Base-by-base conservation (phyloP, 768 basidiomycete genomes). In the Daedaleopsis sinensis region DNA sequence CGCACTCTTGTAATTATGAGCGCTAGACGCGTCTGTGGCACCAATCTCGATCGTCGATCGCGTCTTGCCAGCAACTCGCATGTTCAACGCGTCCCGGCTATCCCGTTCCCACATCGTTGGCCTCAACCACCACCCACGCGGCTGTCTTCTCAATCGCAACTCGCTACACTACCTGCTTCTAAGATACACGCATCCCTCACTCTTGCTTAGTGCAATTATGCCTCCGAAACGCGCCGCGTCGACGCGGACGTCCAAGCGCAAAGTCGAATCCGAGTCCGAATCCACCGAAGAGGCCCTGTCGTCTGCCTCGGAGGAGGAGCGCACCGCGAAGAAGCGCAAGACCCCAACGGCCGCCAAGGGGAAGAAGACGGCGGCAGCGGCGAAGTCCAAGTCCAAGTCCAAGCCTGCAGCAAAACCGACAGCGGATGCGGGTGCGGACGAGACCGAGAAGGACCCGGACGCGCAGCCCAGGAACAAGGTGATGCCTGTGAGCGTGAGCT, bases 381-480 rank as follows among this genome's bases (percentile, higher is more conserved):
- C 27, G 4, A 32, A 32, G 27, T 32, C 27, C 27, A 55, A 32
- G 27, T 32, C 27, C 27, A 32, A 32, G 27, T 32, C 27, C 27
- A 49, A 19, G 55, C 47, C 7, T 18, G 38, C 12, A 27, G 21
- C 24, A 27, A 38, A 48, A 21, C 46, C 46, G 7, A 48, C n/a
- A 21, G 46, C 46, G 46, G 23, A 48, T 10, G 46, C 18, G 18
- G 46, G 18, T 16, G 53, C n/a, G 11, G 61, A 27, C 36, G 27
- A 32, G 19, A 47, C 27, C 49, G 48, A 44, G n/a, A 43, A 9
- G 19, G 19, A 35, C 46, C 56, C 35, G 23, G 24, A 39, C 35
- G 62, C 75, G 0, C 89, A 91, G 67, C 89, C 89, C 38, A 91
- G 83, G 53, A 93, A 93, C 72, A 91, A 86, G 70, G 81, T 82